A percentile compares a stretch with the other conserved stretches of the same genome.
Evolutionary conservation across 2,329 filamentous ascomycete genomes (phyloP).

Genomic region (Colletotrichum limetticola): DNA sequence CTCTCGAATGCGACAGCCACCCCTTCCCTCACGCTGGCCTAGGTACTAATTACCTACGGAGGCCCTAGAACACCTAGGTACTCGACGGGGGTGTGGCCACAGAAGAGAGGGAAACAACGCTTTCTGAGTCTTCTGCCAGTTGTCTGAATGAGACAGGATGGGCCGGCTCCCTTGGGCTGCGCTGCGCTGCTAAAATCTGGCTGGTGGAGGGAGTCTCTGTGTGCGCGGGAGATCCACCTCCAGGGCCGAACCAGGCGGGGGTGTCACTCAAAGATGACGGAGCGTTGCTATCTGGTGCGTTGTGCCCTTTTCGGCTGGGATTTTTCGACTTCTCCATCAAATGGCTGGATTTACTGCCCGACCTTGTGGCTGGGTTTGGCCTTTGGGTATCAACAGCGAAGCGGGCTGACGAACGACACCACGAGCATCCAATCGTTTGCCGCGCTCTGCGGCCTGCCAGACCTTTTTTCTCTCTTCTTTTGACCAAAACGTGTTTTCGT

Average conservation of each 20-base stretch:
- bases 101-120: neutral
- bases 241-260: constrained; percentile 24
- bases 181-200: constrained; percentile 3
- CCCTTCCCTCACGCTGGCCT: neutral
- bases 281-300: constrained; percentile 17
- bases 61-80: no score
- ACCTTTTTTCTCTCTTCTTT: neutral
- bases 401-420: constrained; percentile 16
- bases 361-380: constrained; percentile 28
- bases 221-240: constrained; percentile 27
- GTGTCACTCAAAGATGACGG: constrained; percentile 27
- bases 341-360: constrained; percentile 31
- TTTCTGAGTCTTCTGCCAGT: constrained; percentile 2
- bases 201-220: constrained; percentile 2
- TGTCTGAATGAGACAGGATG: constrained; percentile 15
- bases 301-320: constrained; percentile 21
- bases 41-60: neutral
- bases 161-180: constrained; percentile 15
- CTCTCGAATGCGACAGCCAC: neutral
- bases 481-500: neutral
- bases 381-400: constrained; percentile 35
- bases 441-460: neutral
- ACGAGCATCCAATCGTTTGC: constrained; percentile 26
- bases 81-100: constrained; percentile 6
- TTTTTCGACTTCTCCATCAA: neutral